phyloP scores from a whole-genome alignment of 1,139 yeast genomes.

The Hansenula sp. region DNA sequence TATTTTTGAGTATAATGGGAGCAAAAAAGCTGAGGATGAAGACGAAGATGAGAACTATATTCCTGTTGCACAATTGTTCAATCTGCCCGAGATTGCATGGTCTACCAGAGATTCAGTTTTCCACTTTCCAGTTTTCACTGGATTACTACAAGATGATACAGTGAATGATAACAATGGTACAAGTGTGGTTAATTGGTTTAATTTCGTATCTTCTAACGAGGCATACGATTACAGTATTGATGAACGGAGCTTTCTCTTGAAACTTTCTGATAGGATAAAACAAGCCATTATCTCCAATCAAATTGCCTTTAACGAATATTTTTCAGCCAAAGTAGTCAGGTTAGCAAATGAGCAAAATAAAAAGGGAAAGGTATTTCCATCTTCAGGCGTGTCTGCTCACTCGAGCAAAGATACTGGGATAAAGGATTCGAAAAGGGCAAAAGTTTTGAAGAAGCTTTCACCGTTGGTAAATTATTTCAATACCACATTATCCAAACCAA shows the following conservation, averaged over 20 bases:
- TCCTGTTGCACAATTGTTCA: slow-evolving; percentile 10
- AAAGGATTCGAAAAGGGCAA: too few relatives aligned
- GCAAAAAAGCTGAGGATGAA: background rate
- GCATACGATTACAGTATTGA: slow-evolving; percentile 5
- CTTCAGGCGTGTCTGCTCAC: too few relatives aligned
- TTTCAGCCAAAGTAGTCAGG: too few relatives aligned
- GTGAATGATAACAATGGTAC: background rate
- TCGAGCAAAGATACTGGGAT: too few relatives aligned
- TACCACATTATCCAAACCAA: background rate
- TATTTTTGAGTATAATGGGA: slow-evolving; percentile 30
- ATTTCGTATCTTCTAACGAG: slow-evolving; percentile 10
- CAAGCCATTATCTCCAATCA: too few relatives aligned
- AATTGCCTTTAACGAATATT: too few relatives aligned
- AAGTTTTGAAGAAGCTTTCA: too few relatives aligned
- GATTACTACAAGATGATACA: background rate
- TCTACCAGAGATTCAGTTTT: slow-evolving; percentile 11
- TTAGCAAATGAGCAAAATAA: too few relatives aligned
- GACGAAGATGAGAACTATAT: slow-evolving; percentile 7
- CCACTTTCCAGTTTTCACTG: background rate
- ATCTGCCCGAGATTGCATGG: slow-evolving; percentile 7
- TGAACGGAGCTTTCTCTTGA: slow-evolving; percentile 3
- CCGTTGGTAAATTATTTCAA: too few relatives aligned
- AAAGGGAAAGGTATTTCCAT: too few relatives aligned
- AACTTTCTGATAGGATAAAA: slow-evolving; percentile 1
- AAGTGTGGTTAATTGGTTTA: slow-evolving; percentile 5